Evolutionary conservation across 108 stramenopile species (phyloP), one percentile per base, ranked within the genome.

Genomic region (Cyclotella choctawhatcheeana): DNA sequence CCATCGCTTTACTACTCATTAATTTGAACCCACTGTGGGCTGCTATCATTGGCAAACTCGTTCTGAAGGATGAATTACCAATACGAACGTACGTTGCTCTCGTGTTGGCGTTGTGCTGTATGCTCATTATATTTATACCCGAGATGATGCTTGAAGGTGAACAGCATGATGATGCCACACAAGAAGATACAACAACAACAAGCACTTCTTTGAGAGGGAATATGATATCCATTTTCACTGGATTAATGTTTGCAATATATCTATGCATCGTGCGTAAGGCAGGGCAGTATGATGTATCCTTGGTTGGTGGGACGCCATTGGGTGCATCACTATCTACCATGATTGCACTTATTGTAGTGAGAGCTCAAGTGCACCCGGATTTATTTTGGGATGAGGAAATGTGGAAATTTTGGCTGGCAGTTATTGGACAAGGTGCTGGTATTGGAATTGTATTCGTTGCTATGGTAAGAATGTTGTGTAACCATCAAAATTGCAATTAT

Each of bases 91-190:
- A 26, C 17, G 16, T 61, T 50, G 43, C 24, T 1, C 21, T 56
- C 20, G 30, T 71, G 10, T 14, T 61, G 31, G 70, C 70, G 13
- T 26, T 71, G 7, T 14, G 21, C 0, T 71, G 59, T 50, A 47
- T 71, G 47, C 14, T 43, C 7, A 26, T 71, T 16, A 56, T 71
- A 22, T 71, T 71, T 35, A 25, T 47, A 32, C 58, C 70, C 5
- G 58, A 62, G 4, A 25, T 71, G n/a, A 33, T 45, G 5, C 12
- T 12, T 12, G 37, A 40, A 40, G 8, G 6, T 18, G 40, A 26
- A 18, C 16, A 63, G 2, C 0, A 32, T 26, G 27, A 27, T 47
- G n/a, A n/a, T n/a, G n/a, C n/a, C n/a, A n/a, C n/a, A n/a, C n/a
- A n/a, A n/a, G 69, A 56, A 34, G 24, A 44, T 20, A 29, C n/a